Conservation (phyloP, 1,284 basidiomycete species). For the Trametes polyzona region DNA sequence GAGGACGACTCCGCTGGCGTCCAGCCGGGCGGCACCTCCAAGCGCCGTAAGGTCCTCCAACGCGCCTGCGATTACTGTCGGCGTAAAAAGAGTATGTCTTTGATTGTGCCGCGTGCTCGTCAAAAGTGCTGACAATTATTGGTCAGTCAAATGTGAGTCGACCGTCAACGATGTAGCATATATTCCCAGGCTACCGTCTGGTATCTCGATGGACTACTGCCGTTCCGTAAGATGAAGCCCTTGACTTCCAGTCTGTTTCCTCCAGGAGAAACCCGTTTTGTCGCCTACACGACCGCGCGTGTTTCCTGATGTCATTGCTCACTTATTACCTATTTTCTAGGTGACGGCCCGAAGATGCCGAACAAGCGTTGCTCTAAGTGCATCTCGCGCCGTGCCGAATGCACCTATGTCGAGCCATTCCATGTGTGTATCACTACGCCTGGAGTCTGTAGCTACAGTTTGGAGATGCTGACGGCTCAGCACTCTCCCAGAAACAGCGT, state of each 20-base stretch:
- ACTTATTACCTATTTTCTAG: slow-evolving; percentile 6
- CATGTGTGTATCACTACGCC: slow-evolving; percentile 51
- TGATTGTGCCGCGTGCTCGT: neutral
- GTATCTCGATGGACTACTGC: neutral
- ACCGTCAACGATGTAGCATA: no score
- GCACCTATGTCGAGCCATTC: slow-evolving; percentile 76
- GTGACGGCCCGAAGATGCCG: slow-evolving; percentile 48
- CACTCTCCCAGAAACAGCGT: slow-evolving; percentile 65
- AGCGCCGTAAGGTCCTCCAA: slow-evolving; percentile 72
- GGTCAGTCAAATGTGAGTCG: slow-evolving; percentile 28
- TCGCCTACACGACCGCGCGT: neutral
- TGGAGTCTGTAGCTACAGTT: no score
- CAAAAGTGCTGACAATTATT: neutral
- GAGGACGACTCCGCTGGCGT: neutral
- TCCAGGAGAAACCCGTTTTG: no score
- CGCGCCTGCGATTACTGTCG: slow-evolving; percentile 77
- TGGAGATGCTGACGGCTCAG: neutral
- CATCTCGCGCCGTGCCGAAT: slow-evolving; percentile 68
- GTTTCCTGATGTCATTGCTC: neutral
- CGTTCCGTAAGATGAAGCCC: no score
- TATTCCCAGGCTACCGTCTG: no score
- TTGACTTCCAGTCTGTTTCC: no score
- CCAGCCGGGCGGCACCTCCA: slow-evolving; percentile 37
- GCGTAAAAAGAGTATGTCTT: slow-evolving; percentile 71
- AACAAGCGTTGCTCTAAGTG: slow-evolving; percentile 80